Base-by-base conservation (phyloP, 331 rosid genomes). In the Erythrophleum ivorense region DNA sequence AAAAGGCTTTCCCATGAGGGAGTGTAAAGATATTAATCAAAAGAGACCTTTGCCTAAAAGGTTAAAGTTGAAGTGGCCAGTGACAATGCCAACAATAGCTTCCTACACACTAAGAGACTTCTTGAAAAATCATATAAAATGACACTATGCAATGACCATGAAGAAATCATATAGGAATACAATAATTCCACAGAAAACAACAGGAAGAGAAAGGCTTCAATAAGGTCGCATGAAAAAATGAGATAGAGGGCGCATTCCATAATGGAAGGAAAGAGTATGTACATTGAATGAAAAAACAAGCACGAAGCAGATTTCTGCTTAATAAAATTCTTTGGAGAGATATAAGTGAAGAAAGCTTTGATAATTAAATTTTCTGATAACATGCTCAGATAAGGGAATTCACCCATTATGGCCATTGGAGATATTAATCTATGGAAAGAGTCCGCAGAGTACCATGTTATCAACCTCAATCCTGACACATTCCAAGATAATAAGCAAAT, bases 111-210 rank as follows among this genome's bases (percentile, higher is more conserved):
- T 31, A 40, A 45, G 50, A 45, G 58, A 69, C 71, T 24, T 74
- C 74, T 81, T 43, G 62, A 65, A 16, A 73, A 69, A 63, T 36
- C 50, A 52, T 19, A 48, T 19, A 31, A 21, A 60, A 19, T 64
- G 38, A 48, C 38, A 73, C 55, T 57, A 73, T 45, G 45, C 34
- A 36, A 60, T 54, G 74, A 18, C 36, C 73, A 63, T 50, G 73
- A 6, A 81, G 63, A 80, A 64, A 63, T 54, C 84, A 81, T 64
- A 64, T 64, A 9, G 14, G 49, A 81, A 74, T 46, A 81, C 18
- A 21, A 18, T 58, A 38, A 73, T 63, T 64, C 13, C 1, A 18
- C 59, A 36, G 64, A 13, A 66, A 81, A 74, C 18, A 54, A 33
- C 41, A 31, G 33, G 57, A 31, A 10, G 60, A 10, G 60, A 63